Evolutionary conservation across 805 yeast genomes (phyloP), one percentile per base, ranked within the genome.

Genomic region (Teunomyces cretensis): DNA sequence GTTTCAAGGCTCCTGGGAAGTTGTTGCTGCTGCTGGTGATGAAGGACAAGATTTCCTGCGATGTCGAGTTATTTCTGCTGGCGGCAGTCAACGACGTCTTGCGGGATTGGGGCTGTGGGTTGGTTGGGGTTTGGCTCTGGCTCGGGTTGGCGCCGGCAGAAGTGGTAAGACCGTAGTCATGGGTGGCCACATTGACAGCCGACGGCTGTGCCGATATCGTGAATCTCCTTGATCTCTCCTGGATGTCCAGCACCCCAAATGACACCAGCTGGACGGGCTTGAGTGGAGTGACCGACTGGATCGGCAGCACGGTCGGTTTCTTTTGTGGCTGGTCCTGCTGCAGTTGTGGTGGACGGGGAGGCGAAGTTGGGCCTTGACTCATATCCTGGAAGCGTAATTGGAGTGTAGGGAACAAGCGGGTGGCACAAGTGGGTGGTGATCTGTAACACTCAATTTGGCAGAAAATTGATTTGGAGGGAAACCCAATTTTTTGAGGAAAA

Each of bases 171-270:
- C 32, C 32, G 8, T 38, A 17, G 32, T 47, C 52, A 15, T 43
- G 52, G 14, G 35, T 46, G 9, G 58, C 40, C 9, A 67, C 50
- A 42, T 60, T 67, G 8, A 57, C 62, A 7, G 65, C 46, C 27
- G 73, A 70, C 3, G 77, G 77, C 44, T 72, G 74, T 2, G 77
- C 72, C 6, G 70, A 61, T 16, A 72, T 72, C 8, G 76, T 70
- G 53, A 72, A 72, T 27, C 77, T 52, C 39, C 76, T 53, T 9
- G 67, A 54, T 35, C 68, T 57, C 36, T 72, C 77, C 42, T 59
- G 67, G 16, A 50, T 52, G 38, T 67, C 68, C 35, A 58, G 51
- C 42, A 67, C 73, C 22, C 65, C 61, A 45, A 72, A 72, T 4
- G 72, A 65, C 14, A 69, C 74, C 12, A 61, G 48, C 37, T 50